Conservation (phyloP, 768 basidiomycete genomes). For the Tulasnella sp. region DNA sequence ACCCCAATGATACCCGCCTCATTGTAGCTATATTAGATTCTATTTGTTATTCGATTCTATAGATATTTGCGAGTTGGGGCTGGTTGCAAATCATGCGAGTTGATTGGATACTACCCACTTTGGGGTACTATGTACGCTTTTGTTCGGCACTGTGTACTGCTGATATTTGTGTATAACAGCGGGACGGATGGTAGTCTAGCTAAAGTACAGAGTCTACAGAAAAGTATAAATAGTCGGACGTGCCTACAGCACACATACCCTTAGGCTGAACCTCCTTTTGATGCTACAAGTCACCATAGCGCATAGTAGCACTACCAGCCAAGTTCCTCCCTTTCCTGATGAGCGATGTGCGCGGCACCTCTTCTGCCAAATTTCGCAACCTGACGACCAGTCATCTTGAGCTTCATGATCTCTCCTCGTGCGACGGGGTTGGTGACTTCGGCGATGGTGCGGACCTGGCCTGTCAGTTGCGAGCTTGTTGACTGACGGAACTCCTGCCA, state of each 20-base stretch:
- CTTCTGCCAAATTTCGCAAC: constrained; percentile 26
- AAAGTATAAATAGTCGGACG: not conserved
- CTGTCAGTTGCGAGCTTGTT: constrained; percentile 87
- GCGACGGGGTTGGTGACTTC: constrained; percentile 36
- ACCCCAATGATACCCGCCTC: too few relatives aligned
- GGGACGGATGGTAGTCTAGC: not conserved
- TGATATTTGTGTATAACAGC: not conserved
- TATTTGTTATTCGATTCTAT: not conserved
- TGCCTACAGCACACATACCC: not conserved
- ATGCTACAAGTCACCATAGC: not conserved
- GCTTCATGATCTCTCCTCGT: constrained; percentile 36
- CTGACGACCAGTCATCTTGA: constrained; percentile 42
- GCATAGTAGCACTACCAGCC: not conserved
- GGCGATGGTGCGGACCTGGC: constrained; percentile 28
- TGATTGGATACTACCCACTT: too few relatives aligned
- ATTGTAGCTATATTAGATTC: not conserved
- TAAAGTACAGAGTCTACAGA: not conserved
- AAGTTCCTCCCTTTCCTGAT: not conserved
- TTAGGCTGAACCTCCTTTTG: not conserved
- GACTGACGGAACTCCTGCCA: constrained; percentile 78
- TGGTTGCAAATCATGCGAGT: too few relatives aligned
- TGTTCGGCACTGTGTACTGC: not conserved
- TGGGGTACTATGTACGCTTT: too few relatives aligned
- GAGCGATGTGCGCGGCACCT: constrained; percentile 80
- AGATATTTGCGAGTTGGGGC: too few relatives aligned